phyloP scores from a whole-genome alignment of 495 filamentous ascomycete genomes.

The Xylaria longipes region DNA sequence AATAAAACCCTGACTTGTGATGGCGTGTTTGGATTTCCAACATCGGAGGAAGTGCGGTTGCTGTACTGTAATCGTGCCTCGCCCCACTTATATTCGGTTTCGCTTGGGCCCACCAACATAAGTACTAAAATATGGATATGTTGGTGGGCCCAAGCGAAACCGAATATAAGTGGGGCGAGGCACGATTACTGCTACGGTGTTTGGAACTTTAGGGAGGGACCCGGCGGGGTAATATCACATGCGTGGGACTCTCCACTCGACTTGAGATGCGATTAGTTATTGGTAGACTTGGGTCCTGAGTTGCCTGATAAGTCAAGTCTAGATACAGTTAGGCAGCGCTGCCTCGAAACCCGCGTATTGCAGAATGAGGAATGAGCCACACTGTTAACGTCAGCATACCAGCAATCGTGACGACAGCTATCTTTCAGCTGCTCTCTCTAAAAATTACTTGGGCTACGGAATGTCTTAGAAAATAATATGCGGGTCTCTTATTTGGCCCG shows the following conservation, averaged over 20 bases:
- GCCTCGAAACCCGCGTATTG: background rate
- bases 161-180: too few species aligned
- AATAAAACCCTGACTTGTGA: background rate
- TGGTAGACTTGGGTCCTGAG: background rate
- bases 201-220: too few species aligned
- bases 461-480: background rate
- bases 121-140: too few species aligned
- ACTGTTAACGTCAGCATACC: background rate
- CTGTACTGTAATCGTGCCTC: too few species aligned
- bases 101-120: too few species aligned
- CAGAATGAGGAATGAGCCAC: slow-evolving; percentile 15
- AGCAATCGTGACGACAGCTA: background rate
- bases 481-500: background rate
- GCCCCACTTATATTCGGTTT: too few species aligned
- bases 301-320: slow-evolving; percentile 17
- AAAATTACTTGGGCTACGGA: background rate
- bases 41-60: background rate
- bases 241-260: background rate
- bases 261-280: background rate
- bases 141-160: too few species aligned
- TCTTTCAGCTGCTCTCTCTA: background rate
- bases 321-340: background rate
- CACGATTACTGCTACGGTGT: too few species aligned
- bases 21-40: background rate
- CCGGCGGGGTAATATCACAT: background rate